Conservation (phyloP, 495 filamentous ascomycete genomes). For the Stereocaulon alpinum region DNA sequence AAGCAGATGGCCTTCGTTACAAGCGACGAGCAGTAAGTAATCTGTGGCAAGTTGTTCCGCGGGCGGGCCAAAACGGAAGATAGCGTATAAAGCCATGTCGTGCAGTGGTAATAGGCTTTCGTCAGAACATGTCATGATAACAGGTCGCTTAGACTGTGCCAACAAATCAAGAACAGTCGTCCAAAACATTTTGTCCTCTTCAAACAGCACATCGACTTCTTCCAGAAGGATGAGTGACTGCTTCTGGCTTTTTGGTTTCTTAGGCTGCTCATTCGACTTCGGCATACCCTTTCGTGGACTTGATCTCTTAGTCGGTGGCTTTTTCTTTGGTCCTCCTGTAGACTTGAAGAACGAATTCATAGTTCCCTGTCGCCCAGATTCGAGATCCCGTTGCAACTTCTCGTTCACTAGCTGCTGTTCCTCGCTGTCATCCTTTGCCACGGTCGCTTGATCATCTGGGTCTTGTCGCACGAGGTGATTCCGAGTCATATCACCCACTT, state of each 20-base stretch:
- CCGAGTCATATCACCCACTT: constrained; percentile 88
- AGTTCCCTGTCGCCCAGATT: constrained; percentile 60
- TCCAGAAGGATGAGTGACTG: constrained; percentile 93
- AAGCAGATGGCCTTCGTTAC: constrained; percentile 82
- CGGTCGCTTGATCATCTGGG: constrained; percentile 22
- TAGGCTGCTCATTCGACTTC: constrained; percentile 7
- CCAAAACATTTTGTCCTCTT: constrained; percentile 96
- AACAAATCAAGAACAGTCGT: constrained; percentile 65
- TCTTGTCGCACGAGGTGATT: constrained; percentile 76
- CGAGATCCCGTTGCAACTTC: constrained; percentile 45
- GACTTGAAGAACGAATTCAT: constrained; percentile 74
- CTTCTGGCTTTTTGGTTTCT: constrained; percentile 50
- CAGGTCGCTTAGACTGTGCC: constrained; percentile 73
- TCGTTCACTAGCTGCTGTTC: constrained; percentile 26
- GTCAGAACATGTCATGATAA: constrained; percentile 91
- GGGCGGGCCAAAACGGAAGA: constrained; percentile 68
- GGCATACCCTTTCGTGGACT: constrained; percentile 27
- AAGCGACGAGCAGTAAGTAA: constrained; percentile 72
- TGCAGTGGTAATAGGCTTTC: constrained; percentile 64
- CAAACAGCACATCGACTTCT: constrained; percentile 87
- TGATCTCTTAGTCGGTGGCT: constrained; percentile 24
- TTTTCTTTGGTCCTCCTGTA: constrained; percentile 26
- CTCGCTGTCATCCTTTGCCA: constrained; percentile 31
- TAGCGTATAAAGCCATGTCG: constrained; percentile 65
- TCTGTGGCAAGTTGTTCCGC: constrained; percentile 62